Base-by-base conservation (phyloP, 2,329 filamentous ascomycete genomes). In the Cladosporium oxysporum region DNA sequence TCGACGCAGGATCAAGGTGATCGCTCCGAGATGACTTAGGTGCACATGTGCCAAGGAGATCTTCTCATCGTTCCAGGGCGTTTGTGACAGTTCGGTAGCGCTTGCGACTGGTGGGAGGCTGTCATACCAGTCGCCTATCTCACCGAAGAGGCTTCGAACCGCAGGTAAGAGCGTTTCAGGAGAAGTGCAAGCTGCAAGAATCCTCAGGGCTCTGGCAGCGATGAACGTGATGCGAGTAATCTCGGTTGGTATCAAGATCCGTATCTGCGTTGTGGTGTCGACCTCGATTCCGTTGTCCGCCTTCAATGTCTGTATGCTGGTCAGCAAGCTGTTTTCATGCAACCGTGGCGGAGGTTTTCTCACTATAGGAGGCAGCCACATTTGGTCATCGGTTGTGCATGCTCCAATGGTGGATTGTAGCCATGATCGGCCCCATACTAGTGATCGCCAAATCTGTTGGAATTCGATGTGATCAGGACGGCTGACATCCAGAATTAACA, bases 321-420 rank as follows among this genome's bases (percentile, higher is more conserved):
- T 61, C 41, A 61, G 58, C n/a, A 61, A 12, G n/a, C 10, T n/a
- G n/a, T 18, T 12, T 44, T 18, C n/a, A 21, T 21, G n/a, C 8
- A 8, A 28, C 35, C 2, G 14, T 23, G 58, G 11, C 18, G n/a
- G 29, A 10, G 14, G 26, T 28, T 12, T 10, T 18, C 60, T 28
- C 29, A 63, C 60, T 23, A 55, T 29, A n/a, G 60, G 33, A 47
- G 60, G 60, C 23, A 63, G 26, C 60, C 49, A 63, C 55, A 63
- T 35, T 28, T 44, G 60, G 16, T 33, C 50, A n/a, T 63, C 60
- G 6, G 49, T 14, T 0, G 60, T 63, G 35, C 60, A 63, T 29
- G 33, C 60, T 55, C 60, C 60, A 33, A 63, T 63, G n/a, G 60
- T 63, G 6, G 49, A 63, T 28, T 63, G 60, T 18, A 63, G 33